Conservation (phyloP, 495 filamentous ascomycete species). For the Cercophora scortea region DNA sequence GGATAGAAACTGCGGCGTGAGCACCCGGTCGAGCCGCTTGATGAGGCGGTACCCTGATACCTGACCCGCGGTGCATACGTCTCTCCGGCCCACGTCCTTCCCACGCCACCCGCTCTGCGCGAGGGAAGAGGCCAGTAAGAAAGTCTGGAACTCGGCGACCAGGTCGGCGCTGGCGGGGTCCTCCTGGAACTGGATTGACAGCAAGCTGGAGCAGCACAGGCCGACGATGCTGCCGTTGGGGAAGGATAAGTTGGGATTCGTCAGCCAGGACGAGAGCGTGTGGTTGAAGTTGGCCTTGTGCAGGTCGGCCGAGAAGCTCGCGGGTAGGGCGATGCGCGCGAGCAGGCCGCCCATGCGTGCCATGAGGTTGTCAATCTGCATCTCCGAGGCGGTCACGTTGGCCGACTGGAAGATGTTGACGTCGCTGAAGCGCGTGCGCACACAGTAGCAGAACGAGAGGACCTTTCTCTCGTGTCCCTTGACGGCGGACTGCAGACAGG, state of each 20-base stretch:
- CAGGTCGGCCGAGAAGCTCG: conserved; percentile 9
- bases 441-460: conserved; percentile 20
- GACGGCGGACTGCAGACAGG: conserved; percentile 16
- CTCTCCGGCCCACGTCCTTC: background rate
- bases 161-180: conserved; percentile 11
- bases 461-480: conserved; percentile 16
- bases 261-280: conserved; percentile 21
- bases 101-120: conserved; percentile 15
- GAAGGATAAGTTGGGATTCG: conserved; percentile 12
- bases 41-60: conserved; percentile 19
- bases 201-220: conserved; percentile 21
- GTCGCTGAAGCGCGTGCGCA: conserved; percentile 17
- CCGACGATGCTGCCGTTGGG: conserved; percentile 22
- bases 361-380: conserved; percentile 19
- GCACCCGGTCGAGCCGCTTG: conserved; percentile 18
- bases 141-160: conserved; percentile 16
- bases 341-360: conserved; percentile 18
- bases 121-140: conserved; percentile 20
- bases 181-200: conserved; percentile 18
- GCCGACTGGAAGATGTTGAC: conserved; percentile 20
- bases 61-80: conserved; percentile 12
- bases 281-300: conserved; percentile 13
- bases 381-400: background rate
- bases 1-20: conserved; percentile 22
- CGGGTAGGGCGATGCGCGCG: conserved; percentile 15